Percentiles rank a stretch among this genome's conserved stretches.
Evolutionary conservation across 2,329 filamentous ascomycete genomes (phyloP).

Genomic region (Penicillium sclerotigenum): DNA sequence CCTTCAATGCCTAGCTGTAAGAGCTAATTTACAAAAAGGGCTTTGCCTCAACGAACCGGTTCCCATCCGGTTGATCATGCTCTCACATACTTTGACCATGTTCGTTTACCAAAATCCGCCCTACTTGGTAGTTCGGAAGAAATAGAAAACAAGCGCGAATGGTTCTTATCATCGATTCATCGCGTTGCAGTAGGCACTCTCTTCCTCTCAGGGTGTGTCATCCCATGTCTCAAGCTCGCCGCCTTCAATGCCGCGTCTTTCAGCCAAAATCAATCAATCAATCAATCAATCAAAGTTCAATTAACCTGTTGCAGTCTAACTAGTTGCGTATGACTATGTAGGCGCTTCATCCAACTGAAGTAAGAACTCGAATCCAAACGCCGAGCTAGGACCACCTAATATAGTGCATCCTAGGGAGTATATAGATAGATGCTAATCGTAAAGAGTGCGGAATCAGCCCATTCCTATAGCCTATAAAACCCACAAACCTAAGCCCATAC

Average conservation of each 20-base stretch:
- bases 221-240: neutral
- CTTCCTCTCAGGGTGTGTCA: neutral
- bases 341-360: too few relatives aligned
- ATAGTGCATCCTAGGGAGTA: too few relatives aligned
- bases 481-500: too few relatives aligned
- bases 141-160: conserved; percentile 17
- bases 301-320: too few relatives aligned
- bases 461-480: too few relatives aligned
- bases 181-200: conserved; percentile 5
- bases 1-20: neutral
- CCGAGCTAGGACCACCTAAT: too few relatives aligned
- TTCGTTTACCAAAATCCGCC: conserved; percentile 24
- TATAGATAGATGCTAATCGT: too few relatives aligned
- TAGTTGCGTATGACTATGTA: too few relatives aligned
- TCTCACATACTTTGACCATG: conserved; percentile 35
- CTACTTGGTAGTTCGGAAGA: conserved; percentile 27
- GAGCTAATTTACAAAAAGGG: neutral
- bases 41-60: conserved; percentile 19
- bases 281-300: too few relatives aligned
- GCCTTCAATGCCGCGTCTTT: conserved; percentile 1
- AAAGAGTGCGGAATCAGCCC: too few relatives aligned
- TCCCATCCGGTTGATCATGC: conserved; percentile 32
- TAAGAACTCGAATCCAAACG: too few relatives aligned
- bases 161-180: conserved; percentile 26
- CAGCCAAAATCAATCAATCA: too few relatives aligned